Percentiles rank a stretch among this genome's conserved stretches.
These are phyloP conservation scores for Phaffomyces opuntiae DNA, from an alignment of 805 yeast genomes.

Conservation along the genomic window DNA sequence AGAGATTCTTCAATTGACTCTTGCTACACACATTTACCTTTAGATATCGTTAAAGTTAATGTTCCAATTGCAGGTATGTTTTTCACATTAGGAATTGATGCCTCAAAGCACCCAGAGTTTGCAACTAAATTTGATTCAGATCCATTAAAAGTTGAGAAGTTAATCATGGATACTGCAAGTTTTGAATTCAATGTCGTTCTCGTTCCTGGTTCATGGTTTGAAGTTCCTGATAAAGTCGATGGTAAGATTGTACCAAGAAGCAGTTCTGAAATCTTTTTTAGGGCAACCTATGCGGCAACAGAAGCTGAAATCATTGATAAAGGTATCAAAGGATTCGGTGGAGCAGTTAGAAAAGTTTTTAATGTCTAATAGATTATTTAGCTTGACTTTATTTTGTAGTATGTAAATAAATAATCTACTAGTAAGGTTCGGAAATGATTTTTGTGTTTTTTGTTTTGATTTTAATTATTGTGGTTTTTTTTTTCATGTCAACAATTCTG, in stretches of 20 bases:
- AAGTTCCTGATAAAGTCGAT: background rate
- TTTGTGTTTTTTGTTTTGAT: too few species aligned
- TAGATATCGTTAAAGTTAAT: constrained; percentile 30
- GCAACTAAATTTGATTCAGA: constrained; percentile 45
- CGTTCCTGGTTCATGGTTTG: constrained; percentile 1
- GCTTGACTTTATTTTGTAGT: too few species aligned
- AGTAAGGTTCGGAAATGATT: too few species aligned
- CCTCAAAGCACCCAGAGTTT: constrained; percentile 72
- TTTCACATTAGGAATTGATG: constrained; percentile 66
- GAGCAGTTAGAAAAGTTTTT: background rate
- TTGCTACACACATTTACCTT: constrained; percentile 50
- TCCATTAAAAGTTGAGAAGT: constrained; percentile 51
- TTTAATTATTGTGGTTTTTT: too few species aligned
- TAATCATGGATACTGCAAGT: background rate
- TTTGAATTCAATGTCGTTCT: background rate
- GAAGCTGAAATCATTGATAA: background rate
- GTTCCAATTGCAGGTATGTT: constrained; percentile 87
- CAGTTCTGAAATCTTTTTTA: background rate
- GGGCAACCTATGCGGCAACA: constrained; percentile 1
- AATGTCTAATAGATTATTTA: background rate
- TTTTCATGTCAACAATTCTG: too few species aligned
- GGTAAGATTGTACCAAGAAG: background rate
- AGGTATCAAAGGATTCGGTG: background rate
- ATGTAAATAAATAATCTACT: too few species aligned
- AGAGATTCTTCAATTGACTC: constrained; percentile 83